Evolutionary conservation across 2,329 filamentous ascomycete species (phyloP).

Genomic region (Aspergillus bombycis): DNA sequence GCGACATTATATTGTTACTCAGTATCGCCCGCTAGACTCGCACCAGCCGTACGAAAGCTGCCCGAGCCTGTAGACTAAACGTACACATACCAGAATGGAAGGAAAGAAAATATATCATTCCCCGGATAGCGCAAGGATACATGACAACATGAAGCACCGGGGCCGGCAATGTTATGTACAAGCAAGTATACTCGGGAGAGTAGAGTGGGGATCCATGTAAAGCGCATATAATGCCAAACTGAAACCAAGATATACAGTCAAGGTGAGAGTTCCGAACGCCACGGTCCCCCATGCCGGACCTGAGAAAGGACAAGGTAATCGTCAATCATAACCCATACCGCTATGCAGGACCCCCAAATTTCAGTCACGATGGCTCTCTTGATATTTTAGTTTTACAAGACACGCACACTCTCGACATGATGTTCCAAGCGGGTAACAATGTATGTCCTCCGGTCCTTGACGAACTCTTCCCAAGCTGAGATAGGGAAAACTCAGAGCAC

Average conservation of each 20-base stretch:
- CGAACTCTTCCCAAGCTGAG: neutral
- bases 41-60: neutral
- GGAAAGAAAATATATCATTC: neutral
- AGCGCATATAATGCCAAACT: constrained; percentile 7
- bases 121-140: neutral
- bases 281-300: constrained; percentile 13
- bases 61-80: neutral
- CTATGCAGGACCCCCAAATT: neutral
- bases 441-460: neutral
- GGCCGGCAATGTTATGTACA: constrained; percentile 14
- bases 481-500: neutral
- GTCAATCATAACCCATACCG: constrained; percentile 20
- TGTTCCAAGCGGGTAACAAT: neutral
- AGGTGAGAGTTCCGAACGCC: constrained; percentile 27
- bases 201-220: constrained; percentile 1
- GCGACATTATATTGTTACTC: neutral
- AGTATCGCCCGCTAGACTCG: neutral
- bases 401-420: neutral
- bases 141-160: neutral
- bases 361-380: neutral
- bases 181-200: constrained; percentile 6
- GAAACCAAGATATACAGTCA: constrained; percentile 17
- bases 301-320: constrained; percentile 12
- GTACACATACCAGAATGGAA: neutral
- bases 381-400: neutral